These are phyloP conservation scores for Trichoderma pleuroti DNA, from an alignment of 2,329 filamentous ascomycete species.

Conservation along the genomic window DNA sequence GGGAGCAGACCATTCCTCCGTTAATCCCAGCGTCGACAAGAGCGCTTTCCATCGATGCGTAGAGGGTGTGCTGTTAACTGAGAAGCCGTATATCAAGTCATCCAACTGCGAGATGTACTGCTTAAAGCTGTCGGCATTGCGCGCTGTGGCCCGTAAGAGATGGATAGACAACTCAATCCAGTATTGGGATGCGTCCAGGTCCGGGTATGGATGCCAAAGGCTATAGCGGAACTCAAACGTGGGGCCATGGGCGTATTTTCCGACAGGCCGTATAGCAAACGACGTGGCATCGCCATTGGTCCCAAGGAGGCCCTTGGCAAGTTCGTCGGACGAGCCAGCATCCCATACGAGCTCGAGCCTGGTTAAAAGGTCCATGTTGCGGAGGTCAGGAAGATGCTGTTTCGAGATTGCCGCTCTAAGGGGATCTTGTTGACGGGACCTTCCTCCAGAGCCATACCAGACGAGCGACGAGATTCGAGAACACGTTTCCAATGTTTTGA, in stretches of 20 bases:
- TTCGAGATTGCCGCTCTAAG: conserved; percentile 5
- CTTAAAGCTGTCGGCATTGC: background rate
- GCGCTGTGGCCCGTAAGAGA: background rate
- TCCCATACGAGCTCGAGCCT: conserved; percentile 15
- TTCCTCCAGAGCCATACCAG: background rate
- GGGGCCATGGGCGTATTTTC: background rate
- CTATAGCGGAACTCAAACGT: conserved; percentile 19
- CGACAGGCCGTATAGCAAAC: conserved; percentile 2
- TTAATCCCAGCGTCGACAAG: background rate
- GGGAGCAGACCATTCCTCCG: background rate
- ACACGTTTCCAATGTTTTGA: background rate
- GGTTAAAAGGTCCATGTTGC: background rate
- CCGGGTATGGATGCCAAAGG: conserved; percentile 20
- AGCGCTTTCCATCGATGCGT: conserved; percentile 8
- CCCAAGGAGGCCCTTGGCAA: background rate
- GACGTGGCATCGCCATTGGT: background rate
- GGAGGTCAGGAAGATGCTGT: conserved; percentile 11
- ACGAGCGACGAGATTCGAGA: background rate
- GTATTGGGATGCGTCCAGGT: conserved; percentile 15
- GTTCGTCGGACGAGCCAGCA: background rate
- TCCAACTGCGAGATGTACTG: conserved; percentile 1
- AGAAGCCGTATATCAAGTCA: background rate
- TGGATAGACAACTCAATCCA: conserved; percentile 15
- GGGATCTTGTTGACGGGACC: background rate
- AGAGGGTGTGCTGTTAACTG: background rate